phyloP scores from a whole-genome alignment of 805 yeast genomes.

The Jamesozyma gamospora region DNA sequence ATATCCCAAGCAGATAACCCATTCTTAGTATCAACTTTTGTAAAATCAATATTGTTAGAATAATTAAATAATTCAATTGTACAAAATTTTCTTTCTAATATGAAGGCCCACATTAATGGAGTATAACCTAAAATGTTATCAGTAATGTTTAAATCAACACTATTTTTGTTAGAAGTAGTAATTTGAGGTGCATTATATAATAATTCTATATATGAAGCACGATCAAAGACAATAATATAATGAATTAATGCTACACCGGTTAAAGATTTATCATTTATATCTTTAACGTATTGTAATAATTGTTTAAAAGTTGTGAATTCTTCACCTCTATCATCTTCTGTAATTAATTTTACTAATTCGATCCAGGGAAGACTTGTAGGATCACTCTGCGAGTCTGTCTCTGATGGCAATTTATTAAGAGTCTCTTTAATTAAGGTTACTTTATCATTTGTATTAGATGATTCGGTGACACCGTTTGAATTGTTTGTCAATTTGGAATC shows the following conservation, averaged over 20 bases:
- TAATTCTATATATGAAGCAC: slow-evolving; percentile 40
- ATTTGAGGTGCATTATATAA: slow-evolving; percentile 23
- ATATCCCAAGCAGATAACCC: slow-evolving; percentile 42
- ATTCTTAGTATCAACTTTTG: slow-evolving; percentile 27
- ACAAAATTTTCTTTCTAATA: slow-evolving; percentile 45
- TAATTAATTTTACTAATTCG: slow-evolving; percentile 15
- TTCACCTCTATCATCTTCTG: slow-evolving; percentile 15
- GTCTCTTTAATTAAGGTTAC: slow-evolving; percentile 7
- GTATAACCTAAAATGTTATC: slow-evolving; percentile 48
- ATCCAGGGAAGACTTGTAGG: slow-evolving; percentile 11
- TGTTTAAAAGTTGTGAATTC: slow-evolving; percentile 15
- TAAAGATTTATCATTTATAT: slow-evolving; percentile 17
- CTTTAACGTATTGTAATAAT: slow-evolving; percentile 8
- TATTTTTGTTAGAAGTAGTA: slow-evolving; percentile 13
- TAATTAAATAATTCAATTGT: slow-evolving; percentile 47
- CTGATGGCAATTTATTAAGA: slow-evolving; percentile 3
- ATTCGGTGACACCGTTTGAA: not conserved
- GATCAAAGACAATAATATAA: slow-evolving; percentile 47
- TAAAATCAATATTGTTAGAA: slow-evolving; percentile 48
- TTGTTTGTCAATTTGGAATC: not conserved
- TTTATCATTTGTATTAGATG: not conserved
- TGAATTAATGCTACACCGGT: slow-evolving; percentile 40
- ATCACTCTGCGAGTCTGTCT: not conserved
- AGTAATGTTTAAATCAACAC: slow-evolving; percentile 37
- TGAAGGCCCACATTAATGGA: slow-evolving; percentile 83